These are phyloP conservation scores for Candida khao-thaluensis DNA, from an alignment of 805 yeast genomes.

Conservation along the genomic window DNA sequence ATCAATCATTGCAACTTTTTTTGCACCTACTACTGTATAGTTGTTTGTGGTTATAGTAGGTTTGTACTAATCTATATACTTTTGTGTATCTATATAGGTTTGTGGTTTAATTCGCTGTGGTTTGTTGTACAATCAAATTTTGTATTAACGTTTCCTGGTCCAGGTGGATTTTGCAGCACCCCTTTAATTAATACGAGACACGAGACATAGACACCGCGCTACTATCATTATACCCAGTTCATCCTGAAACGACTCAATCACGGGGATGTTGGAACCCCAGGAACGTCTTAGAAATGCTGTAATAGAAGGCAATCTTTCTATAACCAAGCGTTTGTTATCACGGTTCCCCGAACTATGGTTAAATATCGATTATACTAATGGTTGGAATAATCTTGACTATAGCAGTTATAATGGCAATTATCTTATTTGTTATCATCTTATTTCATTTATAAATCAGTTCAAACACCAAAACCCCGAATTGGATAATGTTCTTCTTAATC, in stretches of 20 bases:
- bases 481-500: conserved; percentile 14
- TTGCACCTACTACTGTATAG: background rate
- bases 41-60: too few relatives aligned
- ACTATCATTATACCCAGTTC: too few relatives aligned
- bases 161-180: conserved; percentile 7
- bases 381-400: conserved; percentile 45
- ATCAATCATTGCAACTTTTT: conserved; percentile 6
- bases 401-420: conserved; percentile 42
- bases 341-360: conserved; percentile 46
- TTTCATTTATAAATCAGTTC: conserved; percentile 28
- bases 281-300: conserved; percentile 40
- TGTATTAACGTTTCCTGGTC: too few relatives aligned
- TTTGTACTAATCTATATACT: too few relatives aligned
- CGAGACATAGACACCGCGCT: background rate
- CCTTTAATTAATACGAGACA: conserved; percentile 5
- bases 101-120: too few relatives aligned
- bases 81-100: too few relatives aligned
- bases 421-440: conserved; percentile 40
- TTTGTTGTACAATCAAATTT: too few relatives aligned
- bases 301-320: conserved; percentile 36
- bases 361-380: conserved; percentile 35
- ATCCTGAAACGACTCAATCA: conserved; percentile 1
- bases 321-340: conserved; percentile 35
- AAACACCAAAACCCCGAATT: conserved; percentile 18
- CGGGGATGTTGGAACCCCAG: conserved; percentile 35